Percentiles rank a stretch among this genome's conserved stretches.
Evolutionary conservation across 2,329 filamentous ascomycete species (phyloP).

Genomic region (Neophaeococcomyces mojaviensis): DNA sequence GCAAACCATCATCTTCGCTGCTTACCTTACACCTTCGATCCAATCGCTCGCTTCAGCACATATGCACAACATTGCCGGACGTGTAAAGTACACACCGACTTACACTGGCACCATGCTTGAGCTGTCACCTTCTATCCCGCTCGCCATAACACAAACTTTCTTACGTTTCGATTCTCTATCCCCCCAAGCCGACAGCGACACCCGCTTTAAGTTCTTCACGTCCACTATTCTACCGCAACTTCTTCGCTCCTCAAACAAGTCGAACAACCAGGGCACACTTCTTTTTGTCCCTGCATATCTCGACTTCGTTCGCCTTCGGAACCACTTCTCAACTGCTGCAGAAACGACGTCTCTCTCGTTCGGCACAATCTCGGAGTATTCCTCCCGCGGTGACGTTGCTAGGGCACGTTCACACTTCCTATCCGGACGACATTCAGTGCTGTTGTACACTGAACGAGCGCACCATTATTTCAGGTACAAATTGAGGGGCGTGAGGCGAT

Average conservation of each 20-base stretch:
- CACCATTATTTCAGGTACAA: conserved; percentile 92
- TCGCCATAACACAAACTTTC: conserved; percentile 79
- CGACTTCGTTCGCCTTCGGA: conserved; percentile 88
- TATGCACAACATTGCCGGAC: conserved; percentile 75
- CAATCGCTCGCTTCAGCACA: conserved; percentile 68
- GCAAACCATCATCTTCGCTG: conserved; percentile 74
- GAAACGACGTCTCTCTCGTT: conserved; percentile 57
- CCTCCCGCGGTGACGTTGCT: conserved; percentile 67
- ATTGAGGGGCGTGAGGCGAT: conserved; percentile 68
- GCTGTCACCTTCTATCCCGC: conserved; percentile 43
- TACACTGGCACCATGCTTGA: conserved; percentile 68
- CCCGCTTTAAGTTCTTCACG: conserved; percentile 84
- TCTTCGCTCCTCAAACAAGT: conserved; percentile 53
- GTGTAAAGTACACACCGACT: conserved; percentile 62
- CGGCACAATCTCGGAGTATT: conserved; percentile 83
- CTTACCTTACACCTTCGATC: conserved; percentile 82
- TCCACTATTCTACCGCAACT: conserved; percentile 71
- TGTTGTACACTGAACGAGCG: conserved; percentile 90
- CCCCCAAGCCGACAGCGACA: conserved; percentile 70
- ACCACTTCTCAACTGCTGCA: conserved; percentile 72
- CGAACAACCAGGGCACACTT: conserved; percentile 62
- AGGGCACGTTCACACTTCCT: conserved; percentile 83
- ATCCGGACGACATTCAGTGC: conserved; percentile 68
- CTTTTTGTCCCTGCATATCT: conserved; percentile 90
- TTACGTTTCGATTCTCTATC: conserved; percentile 69